These are phyloP conservation scores for Pseudozyma thailandica DNA, from an alignment of 1,284 basidiomycete species.

Conservation along the genomic window DNA sequence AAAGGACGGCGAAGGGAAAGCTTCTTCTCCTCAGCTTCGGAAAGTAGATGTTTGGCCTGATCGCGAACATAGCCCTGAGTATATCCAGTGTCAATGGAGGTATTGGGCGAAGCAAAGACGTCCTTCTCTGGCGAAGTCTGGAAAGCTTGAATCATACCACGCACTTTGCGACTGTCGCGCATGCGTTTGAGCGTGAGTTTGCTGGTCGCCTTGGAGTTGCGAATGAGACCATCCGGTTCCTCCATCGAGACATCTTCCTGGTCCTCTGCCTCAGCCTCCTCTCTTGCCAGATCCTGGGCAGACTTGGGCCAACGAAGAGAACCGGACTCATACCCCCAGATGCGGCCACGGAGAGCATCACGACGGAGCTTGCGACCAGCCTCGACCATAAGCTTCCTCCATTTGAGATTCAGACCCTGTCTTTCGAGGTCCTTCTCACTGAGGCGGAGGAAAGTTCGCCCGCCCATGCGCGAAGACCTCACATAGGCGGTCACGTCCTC, in stretches of 20 bases:
- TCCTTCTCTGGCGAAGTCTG: constrained; percentile 42
- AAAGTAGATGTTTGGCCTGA: constrained; percentile 48
- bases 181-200: constrained; percentile 57
- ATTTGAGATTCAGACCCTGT: constrained; percentile 58
- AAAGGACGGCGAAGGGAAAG: constrained; percentile 34
- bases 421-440: constrained; percentile 55
- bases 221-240: constrained; percentile 25
- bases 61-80: constrained; percentile 49
- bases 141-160: constrained; percentile 57
- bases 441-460: constrained; percentile 58
- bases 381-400: constrained; percentile 62
- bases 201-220: constrained; percentile 35
- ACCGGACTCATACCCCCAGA: constrained; percentile 55
- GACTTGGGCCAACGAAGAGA: constrained; percentile 44
- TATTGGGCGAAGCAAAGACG: constrained; percentile 12
- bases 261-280: constrained; percentile 29
- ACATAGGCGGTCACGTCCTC: constrained; percentile 63
- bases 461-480: constrained; percentile 50
- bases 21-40: constrained; percentile 45
- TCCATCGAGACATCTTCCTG: constrained; percentile 1
- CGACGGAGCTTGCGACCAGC: constrained; percentile 53
- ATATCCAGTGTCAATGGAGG: constrained; percentile 32
- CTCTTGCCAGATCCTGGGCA: constrained; percentile 24
- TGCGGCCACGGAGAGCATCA: constrained; percentile 56
- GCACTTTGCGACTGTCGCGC: constrained; percentile 55